These are phyloP conservation scores for Aspergillus diversus DNA, from an alignment of 495 filamentous ascomycete species.

Conservation along the genomic window DNA sequence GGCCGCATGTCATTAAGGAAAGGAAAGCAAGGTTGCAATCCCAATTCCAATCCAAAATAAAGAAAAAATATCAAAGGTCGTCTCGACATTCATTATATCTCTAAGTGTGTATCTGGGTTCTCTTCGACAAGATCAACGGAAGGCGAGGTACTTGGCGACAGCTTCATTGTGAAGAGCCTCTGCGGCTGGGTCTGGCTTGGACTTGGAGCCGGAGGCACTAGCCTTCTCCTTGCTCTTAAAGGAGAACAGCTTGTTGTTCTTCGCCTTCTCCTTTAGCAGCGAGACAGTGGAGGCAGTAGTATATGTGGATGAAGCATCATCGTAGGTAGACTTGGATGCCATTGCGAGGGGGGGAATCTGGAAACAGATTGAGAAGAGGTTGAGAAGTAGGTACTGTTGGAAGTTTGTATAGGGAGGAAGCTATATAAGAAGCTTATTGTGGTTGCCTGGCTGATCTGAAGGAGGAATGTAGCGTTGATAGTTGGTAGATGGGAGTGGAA, in stretches of 20 bases:
- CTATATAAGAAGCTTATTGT: background rate
- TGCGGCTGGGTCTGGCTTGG: constrained; percentile 4
- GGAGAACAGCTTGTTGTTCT: constrained; percentile 34
- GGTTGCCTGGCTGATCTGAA: background rate
- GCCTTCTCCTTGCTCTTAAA: constrained; percentile 18
- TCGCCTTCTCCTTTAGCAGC: constrained; percentile 30
- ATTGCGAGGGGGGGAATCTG: constrained; percentile 14
- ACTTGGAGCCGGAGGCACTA: constrained; percentile 14
- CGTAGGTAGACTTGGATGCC: constrained; percentile 19
- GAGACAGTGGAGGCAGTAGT: constrained; percentile 34
- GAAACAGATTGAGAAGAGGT: background rate
- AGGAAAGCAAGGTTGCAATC: background rate
- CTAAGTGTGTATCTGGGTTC: background rate
- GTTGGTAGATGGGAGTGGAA: background rate
- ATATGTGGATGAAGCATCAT: constrained; percentile 32
- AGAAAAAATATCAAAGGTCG: background rate
- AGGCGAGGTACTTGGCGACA: constrained; percentile 34
- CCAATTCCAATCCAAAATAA: background rate
- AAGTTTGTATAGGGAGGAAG: background rate
- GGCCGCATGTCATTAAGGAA: background rate
- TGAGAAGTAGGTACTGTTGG: constrained; percentile 1
- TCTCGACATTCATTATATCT: background rate
- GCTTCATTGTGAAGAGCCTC: constrained; percentile 36
- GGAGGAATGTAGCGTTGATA: constrained; percentile 3
- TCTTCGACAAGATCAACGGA: constrained; percentile 24